phyloP scores from a whole-genome alignment of 345 rosid species.

The Xanthoceras sorbifolium region DNA sequence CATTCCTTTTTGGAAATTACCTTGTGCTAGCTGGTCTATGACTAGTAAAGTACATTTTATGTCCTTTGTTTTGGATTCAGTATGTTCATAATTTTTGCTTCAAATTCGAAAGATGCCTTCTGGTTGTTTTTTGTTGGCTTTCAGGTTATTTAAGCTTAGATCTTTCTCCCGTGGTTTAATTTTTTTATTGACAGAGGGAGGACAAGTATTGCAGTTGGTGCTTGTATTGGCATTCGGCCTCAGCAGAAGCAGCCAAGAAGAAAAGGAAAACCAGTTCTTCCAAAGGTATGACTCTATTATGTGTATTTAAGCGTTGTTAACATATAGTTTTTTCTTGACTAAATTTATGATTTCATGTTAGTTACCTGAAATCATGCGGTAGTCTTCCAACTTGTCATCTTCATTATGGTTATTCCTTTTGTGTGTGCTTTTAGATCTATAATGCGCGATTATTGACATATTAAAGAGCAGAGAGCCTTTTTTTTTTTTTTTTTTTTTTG shows the following conservation, averaged over 20 bases:
- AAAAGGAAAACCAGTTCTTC: conserved; percentile 69
- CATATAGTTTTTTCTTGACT: not conserved
- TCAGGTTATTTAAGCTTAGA: not conserved
- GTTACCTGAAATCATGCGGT: not conserved
- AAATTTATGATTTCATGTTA: not conserved
- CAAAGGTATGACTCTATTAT: conserved; percentile 43
- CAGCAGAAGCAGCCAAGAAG: conserved; percentile 54
- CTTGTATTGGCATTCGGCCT: conserved; percentile 49
- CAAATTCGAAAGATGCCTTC: not conserved
- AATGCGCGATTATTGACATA: too few relatives aligned
- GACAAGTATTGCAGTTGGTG: conserved; percentile 73
- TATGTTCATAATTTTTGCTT: not conserved
- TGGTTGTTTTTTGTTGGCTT: not conserved
- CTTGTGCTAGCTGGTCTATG: not conserved
- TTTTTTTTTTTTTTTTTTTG: not conserved
- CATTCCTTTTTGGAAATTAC: too few relatives aligned
- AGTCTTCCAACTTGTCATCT: not conserved
- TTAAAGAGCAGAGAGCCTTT: not conserved
- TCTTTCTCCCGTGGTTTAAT: conserved; percentile 10
- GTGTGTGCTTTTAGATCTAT: not conserved
- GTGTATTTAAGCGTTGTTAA: not conserved
- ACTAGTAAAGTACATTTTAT: not conserved
- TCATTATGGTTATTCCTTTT: not conserved
- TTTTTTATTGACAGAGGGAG: conserved; percentile 67
- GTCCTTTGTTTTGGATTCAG: not conserved